Evolutionary conservation across 345 rosid genomes (phyloP), one percentile per base, ranked within the genome.

Genomic region (Lumnitzera littorea): DNA sequence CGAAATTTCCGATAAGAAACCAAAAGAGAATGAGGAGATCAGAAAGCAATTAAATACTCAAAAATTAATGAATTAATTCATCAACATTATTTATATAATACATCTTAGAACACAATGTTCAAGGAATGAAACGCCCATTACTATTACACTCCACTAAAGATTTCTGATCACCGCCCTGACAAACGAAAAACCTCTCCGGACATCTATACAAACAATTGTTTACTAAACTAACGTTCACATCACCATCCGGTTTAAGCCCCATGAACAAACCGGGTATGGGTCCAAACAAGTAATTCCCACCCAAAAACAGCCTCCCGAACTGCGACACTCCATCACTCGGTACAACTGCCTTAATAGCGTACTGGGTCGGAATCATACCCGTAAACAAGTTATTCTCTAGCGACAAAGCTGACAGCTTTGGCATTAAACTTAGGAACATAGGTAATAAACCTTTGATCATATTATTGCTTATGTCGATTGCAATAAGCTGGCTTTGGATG

Each of bases 241-340:
- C 67, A 15, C 78, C 60, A 3, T 81, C 98, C 41, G 89, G 82
- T 66, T 80, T 74, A 13, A 89, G 70, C 61, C 59, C 67, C 85
- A 89, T 59, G 13, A 91, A 72, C n/a, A 77, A 75, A 24, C 74
- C 67, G 13, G 98, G 96, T 1, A 91, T 83, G 3, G 83, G 77
- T 23, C 98, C 98, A 60, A 73, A 82, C 65, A 91, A 57, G 74
- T 82, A 91, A 70, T 91, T 91, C 23, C 96, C 95, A 1, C 95
- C 98, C 5, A 91, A 78, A n/a, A 91, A 65, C 0, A 91, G 77
- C 75, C 98, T 80, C 48, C 63, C 78, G 55, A 91, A 85, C 51
- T 73, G 82, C 51, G 87, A 53, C 27, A 79, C 53, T 14, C 83
- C 79, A 54, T 76, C 50, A 55, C 73, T 88, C 0, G 89, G 78